phyloP scores from a whole-genome alignment of 148 eudicot species.

The Polygonum maritimum region DNA sequence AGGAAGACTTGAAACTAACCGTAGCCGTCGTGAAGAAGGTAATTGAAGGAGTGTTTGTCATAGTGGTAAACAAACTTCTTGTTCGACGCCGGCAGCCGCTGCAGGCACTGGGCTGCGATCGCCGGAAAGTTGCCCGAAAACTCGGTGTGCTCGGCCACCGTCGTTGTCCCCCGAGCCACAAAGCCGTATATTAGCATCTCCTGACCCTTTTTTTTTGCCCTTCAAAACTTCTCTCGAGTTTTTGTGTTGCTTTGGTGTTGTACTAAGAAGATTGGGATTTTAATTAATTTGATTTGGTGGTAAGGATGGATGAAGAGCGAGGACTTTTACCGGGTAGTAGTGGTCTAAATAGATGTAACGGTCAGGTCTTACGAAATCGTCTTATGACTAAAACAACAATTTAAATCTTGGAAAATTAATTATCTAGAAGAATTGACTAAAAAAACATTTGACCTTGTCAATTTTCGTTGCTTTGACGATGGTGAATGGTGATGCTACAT shows the following conservation, averaged over 20 bases:
- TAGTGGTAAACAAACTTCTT: neutral
- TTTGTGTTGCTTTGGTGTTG: neutral
- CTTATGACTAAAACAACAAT: neutral
- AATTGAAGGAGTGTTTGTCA: slow-evolving; percentile 5
- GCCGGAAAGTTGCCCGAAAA: slow-evolving; percentile 10
- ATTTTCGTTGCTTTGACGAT: neutral
- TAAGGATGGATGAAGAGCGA: neutral
- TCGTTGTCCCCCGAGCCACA: slow-evolving; percentile 9
- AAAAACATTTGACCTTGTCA: neutral
- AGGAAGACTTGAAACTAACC: neutral
- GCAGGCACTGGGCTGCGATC: slow-evolving; percentile 9
- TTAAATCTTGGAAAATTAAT: neutral
- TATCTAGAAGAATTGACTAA: neutral
- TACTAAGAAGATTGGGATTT: neutral
- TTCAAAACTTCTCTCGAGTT: neutral
- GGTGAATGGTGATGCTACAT: neutral
- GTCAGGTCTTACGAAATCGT: neutral
- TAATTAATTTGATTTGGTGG: neutral
- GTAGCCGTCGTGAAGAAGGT: slow-evolving; percentile 3
- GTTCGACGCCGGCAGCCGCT: slow-evolving; percentile 1
- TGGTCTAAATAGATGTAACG: neutral
- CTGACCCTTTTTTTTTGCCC: neutral
- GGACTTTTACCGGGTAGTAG: neutral
- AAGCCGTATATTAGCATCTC: neutral
- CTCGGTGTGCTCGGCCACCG: slow-evolving; percentile 8